Evolutionary conservation across 768 basidiomycete genomes (phyloP).

Genomic region (Mycena albidolilacea): DNA sequence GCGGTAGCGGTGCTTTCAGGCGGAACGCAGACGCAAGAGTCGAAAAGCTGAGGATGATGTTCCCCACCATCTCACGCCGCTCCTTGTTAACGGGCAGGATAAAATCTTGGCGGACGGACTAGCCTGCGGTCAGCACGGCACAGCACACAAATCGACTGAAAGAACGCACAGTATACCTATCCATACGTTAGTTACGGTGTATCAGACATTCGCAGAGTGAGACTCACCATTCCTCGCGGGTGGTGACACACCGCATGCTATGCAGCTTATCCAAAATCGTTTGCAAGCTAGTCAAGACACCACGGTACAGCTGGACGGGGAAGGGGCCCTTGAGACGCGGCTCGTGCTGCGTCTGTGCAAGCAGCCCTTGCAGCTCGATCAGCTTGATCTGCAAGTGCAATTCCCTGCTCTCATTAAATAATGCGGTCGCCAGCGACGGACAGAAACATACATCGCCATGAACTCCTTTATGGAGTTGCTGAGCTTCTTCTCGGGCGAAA

Average conservation of each 20-base stretch:
- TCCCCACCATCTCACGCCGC: slow-evolving; percentile 94
- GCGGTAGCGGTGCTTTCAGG: slow-evolving; percentile 93
- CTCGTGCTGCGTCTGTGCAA: slow-evolving; percentile 92
- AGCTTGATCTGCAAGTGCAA: slow-evolving; percentile 93
- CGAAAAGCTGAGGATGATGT: slow-evolving; percentile 92
- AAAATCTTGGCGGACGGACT: slow-evolving; percentile 90
- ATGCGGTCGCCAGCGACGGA: not conserved
- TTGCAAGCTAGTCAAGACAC: slow-evolving; percentile 86
- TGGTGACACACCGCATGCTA: slow-evolving; percentile 97
- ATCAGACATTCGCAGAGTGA: slow-evolving; percentile 29
- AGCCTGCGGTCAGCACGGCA: slow-evolving; percentile 22
- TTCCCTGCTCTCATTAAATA: slow-evolving; percentile 72
- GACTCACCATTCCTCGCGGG: slow-evolving; percentile 91
- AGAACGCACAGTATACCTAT: slow-evolving; percentile 79
- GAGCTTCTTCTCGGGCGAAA: slow-evolving; percentile 57
- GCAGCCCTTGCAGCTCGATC: slow-evolving; percentile 86
- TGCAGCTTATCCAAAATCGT: slow-evolving; percentile 91
- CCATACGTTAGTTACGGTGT: slow-evolving; percentile 20
- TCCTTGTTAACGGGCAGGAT: slow-evolving; percentile 92
- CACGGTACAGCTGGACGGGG: slow-evolving; percentile 87
- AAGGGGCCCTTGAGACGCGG: slow-evolving; percentile 97
- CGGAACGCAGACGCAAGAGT: slow-evolving; percentile 84
- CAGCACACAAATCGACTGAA: slow-evolving; percentile 2
- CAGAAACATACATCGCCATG: slow-evolving; percentile 85
- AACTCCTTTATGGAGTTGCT: slow-evolving; percentile 84